A percentile compares a stretch with the other conserved stretches of the same genome.
Conservation (phyloP, 345 rosid genomes). For the Luvunga scandens region DNA sequence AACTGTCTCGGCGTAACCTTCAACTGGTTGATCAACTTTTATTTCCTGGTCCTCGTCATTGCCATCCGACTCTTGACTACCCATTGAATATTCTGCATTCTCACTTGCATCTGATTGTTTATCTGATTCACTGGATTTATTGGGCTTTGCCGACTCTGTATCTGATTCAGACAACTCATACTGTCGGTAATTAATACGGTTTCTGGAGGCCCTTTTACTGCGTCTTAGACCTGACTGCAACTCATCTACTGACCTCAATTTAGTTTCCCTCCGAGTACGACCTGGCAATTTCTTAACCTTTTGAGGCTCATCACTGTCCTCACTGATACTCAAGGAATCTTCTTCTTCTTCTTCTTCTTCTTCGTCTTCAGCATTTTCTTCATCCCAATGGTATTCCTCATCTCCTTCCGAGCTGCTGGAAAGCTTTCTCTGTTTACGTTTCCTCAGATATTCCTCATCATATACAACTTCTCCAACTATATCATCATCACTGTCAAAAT, state of each 20-base stretch:
- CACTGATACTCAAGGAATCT: constrained; percentile 70
- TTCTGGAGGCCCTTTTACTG: constrained; percentile 83
- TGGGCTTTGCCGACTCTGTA: constrained; percentile 52
- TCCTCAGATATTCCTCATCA: constrained; percentile 92
- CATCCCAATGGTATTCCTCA: constrained; percentile 91
- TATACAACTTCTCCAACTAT: constrained; percentile 98
- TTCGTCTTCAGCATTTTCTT: constrained; percentile 81
- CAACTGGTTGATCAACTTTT: constrained; percentile 45
- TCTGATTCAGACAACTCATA: constrained; percentile 89
- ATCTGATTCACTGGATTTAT: constrained; percentile 51
- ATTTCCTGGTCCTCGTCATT: constrained; percentile 49
- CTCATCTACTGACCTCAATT: constrained; percentile 67
- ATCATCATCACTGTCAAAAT: constrained; percentile 91
- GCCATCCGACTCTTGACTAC: constrained; percentile 59
- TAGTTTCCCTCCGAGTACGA: constrained; percentile 69
- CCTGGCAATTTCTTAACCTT: constrained; percentile 71
- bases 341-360: constrained; percentile 52
- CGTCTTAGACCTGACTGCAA: constrained; percentile 89
- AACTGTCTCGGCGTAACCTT: constrained; percentile 28
- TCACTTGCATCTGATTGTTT: constrained; percentile 66
- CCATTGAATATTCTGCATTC: constrained; percentile 54
- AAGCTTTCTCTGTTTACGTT: constrained; percentile 67
- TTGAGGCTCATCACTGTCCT: constrained; percentile 74
- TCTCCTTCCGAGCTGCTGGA: constrained; percentile 98
- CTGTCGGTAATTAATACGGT: constrained; percentile 69